phyloP scores from a whole-genome alignment of 345 rosid genomes.

The Euphorbia peplus region DNA sequence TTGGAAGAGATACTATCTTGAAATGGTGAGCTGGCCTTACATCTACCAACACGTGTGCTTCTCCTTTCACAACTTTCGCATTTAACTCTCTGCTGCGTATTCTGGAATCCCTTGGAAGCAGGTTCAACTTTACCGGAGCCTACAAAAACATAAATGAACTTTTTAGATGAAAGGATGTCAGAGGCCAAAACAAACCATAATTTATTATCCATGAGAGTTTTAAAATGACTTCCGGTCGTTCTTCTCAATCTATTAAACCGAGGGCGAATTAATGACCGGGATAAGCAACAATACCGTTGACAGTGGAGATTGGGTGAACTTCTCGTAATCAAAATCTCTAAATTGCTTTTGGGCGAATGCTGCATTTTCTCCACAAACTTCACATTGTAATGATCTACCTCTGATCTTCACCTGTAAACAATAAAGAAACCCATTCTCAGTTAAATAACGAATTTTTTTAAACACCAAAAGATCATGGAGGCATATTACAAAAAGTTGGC shows the following conservation, averaged over 20 bases:
- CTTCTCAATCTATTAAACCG: neutral
- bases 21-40: constrained; percentile 88
- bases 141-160: constrained; percentile 16
- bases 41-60: constrained; percentile 58
- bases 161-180: neutral
- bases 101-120: constrained; percentile 55
- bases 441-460: neutral
- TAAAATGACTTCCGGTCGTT: neutral
- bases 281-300: constrained; percentile 38
- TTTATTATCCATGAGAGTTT: no score
- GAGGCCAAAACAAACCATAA: neutral
- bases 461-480: neutral
- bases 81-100: constrained; percentile 60
- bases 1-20: constrained; percentile 77
- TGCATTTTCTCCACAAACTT: constrained; percentile 69
- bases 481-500: constrained; percentile 1
- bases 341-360: constrained; percentile 52
- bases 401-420: constrained; percentile 71
- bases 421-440: constrained; percentile 11
- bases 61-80: constrained; percentile 43
- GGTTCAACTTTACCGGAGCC: constrained; percentile 58
- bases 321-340: constrained; percentile 76
- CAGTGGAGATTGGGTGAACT: constrained; percentile 74
- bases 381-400: constrained; percentile 65
- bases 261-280: neutral